Evolutionary conservation across 495 filamentous ascomycete species (phyloP).

Genomic region (Penicillium malachiteum): DNA sequence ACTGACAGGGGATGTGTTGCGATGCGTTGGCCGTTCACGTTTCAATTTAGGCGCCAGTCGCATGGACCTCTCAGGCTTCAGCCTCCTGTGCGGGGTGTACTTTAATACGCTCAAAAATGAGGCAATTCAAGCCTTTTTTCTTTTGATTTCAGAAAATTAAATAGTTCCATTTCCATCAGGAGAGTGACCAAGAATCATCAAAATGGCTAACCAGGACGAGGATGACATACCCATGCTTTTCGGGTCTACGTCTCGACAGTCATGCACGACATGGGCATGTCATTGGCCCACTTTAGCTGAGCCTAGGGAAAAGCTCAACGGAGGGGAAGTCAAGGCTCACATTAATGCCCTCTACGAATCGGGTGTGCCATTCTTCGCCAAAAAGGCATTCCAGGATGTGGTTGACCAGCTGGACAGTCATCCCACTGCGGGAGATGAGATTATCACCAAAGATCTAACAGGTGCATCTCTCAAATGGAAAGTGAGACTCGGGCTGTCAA

Average conservation of each 20-base stretch:
- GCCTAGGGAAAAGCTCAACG: neutral
- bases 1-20: no score
- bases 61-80: no score
- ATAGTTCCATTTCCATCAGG: no score
- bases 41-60: no score
- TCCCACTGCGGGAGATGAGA: neutral
- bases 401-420: neutral
- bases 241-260: neutral
- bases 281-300: neutral
- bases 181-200: no score
- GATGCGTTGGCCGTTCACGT: no score
- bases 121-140: no score
- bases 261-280: neutral
- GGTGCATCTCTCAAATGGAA: conserved; percentile 1
- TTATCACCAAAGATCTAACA: conserved; percentile 2
- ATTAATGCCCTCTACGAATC: neutral
- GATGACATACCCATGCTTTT: no score
- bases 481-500: neutral
- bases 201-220: no score
- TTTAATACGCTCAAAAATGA: no score
- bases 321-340: neutral
- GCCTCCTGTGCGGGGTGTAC: no score
- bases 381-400: neutral
- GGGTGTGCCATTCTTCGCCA: neutral
- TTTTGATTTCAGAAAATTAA: no score